Percentiles rank a stretch among this genome's conserved stretches.
phyloP scores from a whole-genome alignment of 2,329 filamentous ascomycete species.

The Graphiopsis chlorocephala region DNA sequence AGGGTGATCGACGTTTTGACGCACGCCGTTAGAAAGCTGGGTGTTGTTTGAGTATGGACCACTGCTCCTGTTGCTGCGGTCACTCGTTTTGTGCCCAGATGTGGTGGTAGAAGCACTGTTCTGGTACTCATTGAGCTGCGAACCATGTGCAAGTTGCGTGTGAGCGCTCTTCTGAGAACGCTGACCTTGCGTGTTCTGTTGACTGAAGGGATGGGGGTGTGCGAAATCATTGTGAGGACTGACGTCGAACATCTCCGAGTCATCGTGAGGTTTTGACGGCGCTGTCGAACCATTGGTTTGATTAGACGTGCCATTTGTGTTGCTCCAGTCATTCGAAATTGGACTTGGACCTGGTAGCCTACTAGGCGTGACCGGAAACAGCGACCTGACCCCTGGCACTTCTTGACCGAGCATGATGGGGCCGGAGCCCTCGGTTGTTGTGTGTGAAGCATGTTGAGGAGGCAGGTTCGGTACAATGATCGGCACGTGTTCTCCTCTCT shows the following conservation, averaged over 20 bases:
- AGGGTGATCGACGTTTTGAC: conserved; percentile 47
- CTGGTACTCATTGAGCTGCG: conserved; percentile 60
- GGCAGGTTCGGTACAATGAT: conserved; percentile 41
- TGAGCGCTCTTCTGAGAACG: conserved; percentile 64
- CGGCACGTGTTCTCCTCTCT: conserved; percentile 54
- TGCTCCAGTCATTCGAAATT: conserved; percentile 58
- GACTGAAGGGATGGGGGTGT: conserved; percentile 23
- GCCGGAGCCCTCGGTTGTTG: conserved; percentile 43
- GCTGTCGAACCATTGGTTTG: conserved; percentile 43
- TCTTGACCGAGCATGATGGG: conserved; percentile 60
- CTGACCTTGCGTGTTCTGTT: conserved; percentile 50
- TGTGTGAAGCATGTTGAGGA: conserved; percentile 40
- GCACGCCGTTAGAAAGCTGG: conserved; percentile 66
- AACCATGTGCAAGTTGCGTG: conserved; percentile 58
- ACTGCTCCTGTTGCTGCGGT: conserved; percentile 45
- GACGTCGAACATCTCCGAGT: conserved; percentile 45
- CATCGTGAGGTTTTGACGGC: conserved; percentile 39
- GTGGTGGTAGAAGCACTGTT: conserved; percentile 91
- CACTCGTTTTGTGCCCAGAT: conserved; percentile 74
- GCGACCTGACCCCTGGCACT: conserved; percentile 51
- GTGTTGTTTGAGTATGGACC: conserved; percentile 63
- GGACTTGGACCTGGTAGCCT: conserved; percentile 58
- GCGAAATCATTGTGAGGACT: conserved; percentile 26
- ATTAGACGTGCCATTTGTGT: conserved; percentile 35
- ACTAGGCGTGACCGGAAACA: conserved; percentile 47